Evolutionary conservation across 352 stramenopile genomes (phyloP).

Genomic region (Pythium pyrilobum): DNA sequence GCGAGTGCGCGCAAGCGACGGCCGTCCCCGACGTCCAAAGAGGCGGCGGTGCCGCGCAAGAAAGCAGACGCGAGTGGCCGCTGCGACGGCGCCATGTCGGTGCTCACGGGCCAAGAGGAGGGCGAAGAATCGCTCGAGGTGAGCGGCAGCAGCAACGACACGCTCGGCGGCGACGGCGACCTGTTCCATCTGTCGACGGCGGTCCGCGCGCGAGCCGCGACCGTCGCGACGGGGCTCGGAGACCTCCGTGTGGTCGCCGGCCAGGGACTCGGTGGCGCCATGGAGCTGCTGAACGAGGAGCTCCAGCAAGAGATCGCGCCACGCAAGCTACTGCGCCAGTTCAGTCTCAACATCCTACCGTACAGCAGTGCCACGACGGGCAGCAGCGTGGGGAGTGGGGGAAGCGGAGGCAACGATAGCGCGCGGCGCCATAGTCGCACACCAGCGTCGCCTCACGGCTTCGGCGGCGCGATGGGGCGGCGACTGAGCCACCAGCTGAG

Average conservation of each 20-base stretch:
- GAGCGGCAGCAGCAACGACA: neutral
- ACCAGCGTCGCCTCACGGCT: constrained; percentile 28
- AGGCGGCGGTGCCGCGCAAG: neutral
- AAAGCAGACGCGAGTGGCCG: neutral
- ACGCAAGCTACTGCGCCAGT: constrained; percentile 64
- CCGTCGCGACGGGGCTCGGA: no score
- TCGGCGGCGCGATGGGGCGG: constrained; percentile 44
- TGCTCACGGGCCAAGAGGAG: neutral
- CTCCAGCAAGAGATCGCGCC: constrained; percentile 63
- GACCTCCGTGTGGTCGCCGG: no score
- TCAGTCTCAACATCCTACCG: constrained; percentile 70
- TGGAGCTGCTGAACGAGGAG: constrained; percentile 59
- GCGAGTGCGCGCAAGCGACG: constrained; percentile 14
- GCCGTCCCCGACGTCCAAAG: neutral
- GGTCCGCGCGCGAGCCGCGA: neutral
- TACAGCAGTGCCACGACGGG: constrained; percentile 9
- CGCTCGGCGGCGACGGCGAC: neutral
- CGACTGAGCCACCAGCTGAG: constrained; percentile 59
- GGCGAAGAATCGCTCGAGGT: neutral
- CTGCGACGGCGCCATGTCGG: neutral
- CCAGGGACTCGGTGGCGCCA: constrained; percentile 12
- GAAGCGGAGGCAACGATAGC: constrained; percentile 6
- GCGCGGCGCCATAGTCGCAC: constrained; percentile 15
- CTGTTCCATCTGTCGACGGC: neutral
- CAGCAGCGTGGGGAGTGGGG: constrained; percentile 3